phyloP scores from a whole-genome alignment of 2,329 filamentous ascomycete genomes.

The Ceratocystiopsis sp. region DNA sequence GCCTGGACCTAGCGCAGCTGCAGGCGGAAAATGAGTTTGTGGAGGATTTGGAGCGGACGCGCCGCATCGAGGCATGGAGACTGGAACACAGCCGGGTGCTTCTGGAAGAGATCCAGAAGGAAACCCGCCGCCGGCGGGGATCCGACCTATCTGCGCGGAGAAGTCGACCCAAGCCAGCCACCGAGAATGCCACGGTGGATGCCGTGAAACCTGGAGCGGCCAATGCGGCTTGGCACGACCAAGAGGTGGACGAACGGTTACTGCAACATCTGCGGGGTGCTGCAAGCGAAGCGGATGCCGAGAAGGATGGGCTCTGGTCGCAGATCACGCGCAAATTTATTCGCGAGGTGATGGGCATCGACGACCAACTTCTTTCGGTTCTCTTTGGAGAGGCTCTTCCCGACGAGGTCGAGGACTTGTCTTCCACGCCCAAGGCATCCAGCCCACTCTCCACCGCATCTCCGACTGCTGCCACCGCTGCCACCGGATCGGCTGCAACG shows the following conservation, averaged over 20 bases:
- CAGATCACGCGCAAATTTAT: slow-evolving; percentile 75
- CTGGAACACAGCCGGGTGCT: slow-evolving; percentile 77
- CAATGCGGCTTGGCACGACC: slow-evolving; percentile 28
- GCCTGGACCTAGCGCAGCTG: slow-evolving; percentile 31
- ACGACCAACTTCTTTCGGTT: slow-evolving; percentile 68
- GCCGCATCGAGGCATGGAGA: slow-evolving; percentile 81
- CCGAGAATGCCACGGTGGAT: no score
- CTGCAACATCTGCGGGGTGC: not conserved
- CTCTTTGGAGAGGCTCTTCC: slow-evolving; percentile 71
- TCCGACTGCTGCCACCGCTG: no score
- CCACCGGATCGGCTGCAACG: slow-evolving; percentile 12
- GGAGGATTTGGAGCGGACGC: slow-evolving; percentile 56
- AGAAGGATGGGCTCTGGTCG: slow-evolving; percentile 53
- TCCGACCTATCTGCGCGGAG: slow-evolving; percentile 32
- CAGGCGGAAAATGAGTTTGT: slow-evolving; percentile 35
- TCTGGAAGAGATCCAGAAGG: slow-evolving; percentile 74
- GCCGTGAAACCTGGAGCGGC: no score
- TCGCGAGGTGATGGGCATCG: slow-evolving; percentile 76
- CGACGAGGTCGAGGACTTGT: slow-evolving; percentile 12
- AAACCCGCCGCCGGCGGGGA: slow-evolving; percentile 54
- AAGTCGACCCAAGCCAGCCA: not conserved
- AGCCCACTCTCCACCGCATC: not conserved
- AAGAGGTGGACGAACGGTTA: slow-evolving; percentile 22
- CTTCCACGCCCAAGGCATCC: slow-evolving; percentile 29
- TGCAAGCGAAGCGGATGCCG: slow-evolving; percentile 20